phyloP scores from a whole-genome alignment of 2,329 filamentous ascomycete genomes.

The Zymoseptoria brevis region DNA sequence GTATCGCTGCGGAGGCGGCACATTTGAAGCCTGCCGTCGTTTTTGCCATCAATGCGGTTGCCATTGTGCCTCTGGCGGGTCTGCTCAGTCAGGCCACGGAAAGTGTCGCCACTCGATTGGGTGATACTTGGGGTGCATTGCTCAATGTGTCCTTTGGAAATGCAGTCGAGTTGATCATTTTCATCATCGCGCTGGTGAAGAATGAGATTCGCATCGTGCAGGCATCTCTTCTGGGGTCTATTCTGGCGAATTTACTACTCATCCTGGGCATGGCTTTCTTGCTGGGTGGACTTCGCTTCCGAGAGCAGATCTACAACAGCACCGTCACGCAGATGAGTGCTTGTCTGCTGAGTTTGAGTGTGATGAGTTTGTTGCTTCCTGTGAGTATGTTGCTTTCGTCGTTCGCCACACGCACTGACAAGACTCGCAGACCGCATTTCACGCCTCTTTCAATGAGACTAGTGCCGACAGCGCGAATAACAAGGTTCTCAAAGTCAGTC shows the following conservation, averaged over 20 bases:
- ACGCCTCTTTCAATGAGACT: conserved; percentile 62
- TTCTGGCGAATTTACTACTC: conserved; percentile 77
- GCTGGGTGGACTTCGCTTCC: conserved; percentile 73
- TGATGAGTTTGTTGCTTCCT: conserved; percentile 79
- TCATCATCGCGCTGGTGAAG: conserved; percentile 69
- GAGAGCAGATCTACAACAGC: conserved; percentile 92
- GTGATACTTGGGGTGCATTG: conserved; percentile 43
- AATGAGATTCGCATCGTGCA: conserved; percentile 86
- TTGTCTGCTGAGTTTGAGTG: conserved; percentile 80
- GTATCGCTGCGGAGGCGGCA: conserved; percentile 54
- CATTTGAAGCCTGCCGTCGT: conserved; percentile 36
- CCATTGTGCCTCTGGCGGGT: conserved; percentile 44
- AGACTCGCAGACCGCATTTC: conserved; percentile 67
- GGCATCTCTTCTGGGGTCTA: conserved; percentile 80
- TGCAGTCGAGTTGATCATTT: conserved; percentile 46
- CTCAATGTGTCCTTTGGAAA: conserved; percentile 48
- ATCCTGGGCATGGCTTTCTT: conserved; percentile 91
- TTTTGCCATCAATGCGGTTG: conserved; percentile 46
- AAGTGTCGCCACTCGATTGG: conserved; percentile 40
- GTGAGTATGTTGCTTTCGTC: conserved; percentile 38
- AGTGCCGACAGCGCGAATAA: conserved; percentile 51
- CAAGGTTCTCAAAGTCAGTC: conserved; percentile 74
- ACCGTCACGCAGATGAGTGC: conserved; percentile 96
- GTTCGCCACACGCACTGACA: conserved; percentile 4
- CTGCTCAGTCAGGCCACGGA: conserved; percentile 44